phyloP scores from a whole-genome alignment of 208 protist species.

The Lotmaria passim region DNA sequence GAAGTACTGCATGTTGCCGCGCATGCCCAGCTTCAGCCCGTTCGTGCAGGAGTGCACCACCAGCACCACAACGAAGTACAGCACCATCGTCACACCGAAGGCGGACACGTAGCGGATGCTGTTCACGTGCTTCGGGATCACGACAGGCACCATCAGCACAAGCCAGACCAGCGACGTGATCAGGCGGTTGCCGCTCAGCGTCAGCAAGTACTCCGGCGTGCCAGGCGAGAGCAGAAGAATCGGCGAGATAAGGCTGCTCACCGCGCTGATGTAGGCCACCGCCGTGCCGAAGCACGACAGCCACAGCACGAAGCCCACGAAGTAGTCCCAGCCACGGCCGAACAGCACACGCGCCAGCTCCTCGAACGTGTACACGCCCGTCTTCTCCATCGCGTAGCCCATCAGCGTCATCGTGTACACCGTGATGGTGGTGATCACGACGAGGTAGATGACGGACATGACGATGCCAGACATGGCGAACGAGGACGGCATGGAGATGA shows the following conservation, averaged over 20 bases:
- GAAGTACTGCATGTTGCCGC: conserved; percentile 45
- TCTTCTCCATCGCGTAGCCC: conserved; percentile 55
- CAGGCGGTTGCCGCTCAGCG: not conserved
- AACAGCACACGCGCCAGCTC: conserved; percentile 48
- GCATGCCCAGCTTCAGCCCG: conserved; percentile 44
- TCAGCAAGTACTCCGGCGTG: not conserved
- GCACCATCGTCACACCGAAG: conserved; percentile 64
- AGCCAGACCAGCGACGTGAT: not conserved
- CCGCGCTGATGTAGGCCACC: conserved; percentile 81
- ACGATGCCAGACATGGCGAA: conserved; percentile 60
- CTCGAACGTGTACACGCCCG: conserved; percentile 61
- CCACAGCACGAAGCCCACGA: conserved; percentile 68
- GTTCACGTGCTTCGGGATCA: conserved; percentile 73
- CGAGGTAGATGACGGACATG: conserved; percentile 67
- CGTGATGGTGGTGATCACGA: conserved; percentile 46
- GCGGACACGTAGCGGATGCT: conserved; percentile 79
- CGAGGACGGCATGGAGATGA: conserved; percentile 61
- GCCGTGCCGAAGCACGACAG: conserved; percentile 74
- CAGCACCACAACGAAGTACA: conserved; percentile 71
- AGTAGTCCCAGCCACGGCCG: conserved; percentile 61
- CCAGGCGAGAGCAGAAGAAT: conserved; percentile 42
- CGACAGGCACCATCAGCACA: conserved; percentile 73
- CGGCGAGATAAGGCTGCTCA: conserved; percentile 56
- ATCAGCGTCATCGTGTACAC: conserved; percentile 73
- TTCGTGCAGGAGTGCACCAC: conserved; percentile 60